Base-by-base conservation (phyloP, 202 grass and related monocot genomes). In the Dendrocalamus latiflorus region DNA sequence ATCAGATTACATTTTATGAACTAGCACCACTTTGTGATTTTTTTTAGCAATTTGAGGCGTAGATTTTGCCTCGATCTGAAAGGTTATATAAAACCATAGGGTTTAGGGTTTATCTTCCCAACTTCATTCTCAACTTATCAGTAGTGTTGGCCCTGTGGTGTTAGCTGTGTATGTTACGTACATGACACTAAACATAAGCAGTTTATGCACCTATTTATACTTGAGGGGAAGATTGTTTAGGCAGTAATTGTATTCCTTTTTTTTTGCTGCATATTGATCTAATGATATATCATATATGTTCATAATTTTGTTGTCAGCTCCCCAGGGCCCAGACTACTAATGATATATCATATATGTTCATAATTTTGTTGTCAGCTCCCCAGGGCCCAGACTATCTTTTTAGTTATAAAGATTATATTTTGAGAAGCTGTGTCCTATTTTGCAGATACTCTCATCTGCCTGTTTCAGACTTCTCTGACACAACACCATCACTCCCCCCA, bases 381-480 rank as follows among this genome's bases (percentile, higher is more conserved):
- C 44, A 47, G 44, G 44, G 4, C 12, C 44, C 44, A 47, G 44
- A 5, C 44, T 47, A 5, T 47, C 44, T 47, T 47, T 47, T 14
- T 11, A 47, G 44, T 47, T 47, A 47, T 47, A 47, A 47, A 47
- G 12, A 47, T 47, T 1, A 47, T 47, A 15, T 47, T 47, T 14
- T 47, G 44, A 4, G 41, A 43, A 43, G 41, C 33, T 0, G 33
- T 43, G 4, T 62, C 43, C 1, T 81, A 33, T 87, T 79, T 88
- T 87, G 76, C 80, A 98, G 96, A 86, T 98, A 98, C 65, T 91
- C 91, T 49, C 91, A 98, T 91, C 83, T 98, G 70, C 92, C 95
- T 90, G 93, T 91, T 74, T 95, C 96, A 38, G 96, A 98, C 71
- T 98, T 98, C 85, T 93, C 93, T 10, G 96, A 98, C 67, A 88